Evolutionary conservation across 495 filamentous ascomycete species (phyloP).

Genomic region (Elaphomyces granulatus): DNA sequence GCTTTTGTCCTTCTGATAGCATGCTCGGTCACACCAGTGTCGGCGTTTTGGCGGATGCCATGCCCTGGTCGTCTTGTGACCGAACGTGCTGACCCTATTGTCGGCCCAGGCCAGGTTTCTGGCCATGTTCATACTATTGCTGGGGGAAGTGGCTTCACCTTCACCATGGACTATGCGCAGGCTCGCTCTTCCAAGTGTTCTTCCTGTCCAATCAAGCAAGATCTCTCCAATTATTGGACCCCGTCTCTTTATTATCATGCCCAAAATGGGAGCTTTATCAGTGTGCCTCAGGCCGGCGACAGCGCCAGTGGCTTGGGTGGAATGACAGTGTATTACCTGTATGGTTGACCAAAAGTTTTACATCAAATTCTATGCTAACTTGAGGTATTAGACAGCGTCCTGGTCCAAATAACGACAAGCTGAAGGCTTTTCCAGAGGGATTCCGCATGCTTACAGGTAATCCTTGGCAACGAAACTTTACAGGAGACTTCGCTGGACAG

Average conservation of each 20-base stretch:
- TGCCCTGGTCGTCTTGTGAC: slow-evolving; percentile 4
- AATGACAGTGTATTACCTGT: slow-evolving; percentile 61
- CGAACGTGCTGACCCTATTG: slow-evolving; percentile 47
- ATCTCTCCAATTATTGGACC: slow-evolving; percentile 69
- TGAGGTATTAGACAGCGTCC: slow-evolving; percentile 38
- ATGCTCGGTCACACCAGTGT: neutral
- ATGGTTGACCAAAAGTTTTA: slow-evolving; percentile 13
- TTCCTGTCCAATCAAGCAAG: slow-evolving; percentile 47
- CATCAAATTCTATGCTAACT: slow-evolving; percentile 17
- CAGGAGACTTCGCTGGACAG: slow-evolving; percentile 10
- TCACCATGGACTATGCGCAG: slow-evolving; percentile 43
- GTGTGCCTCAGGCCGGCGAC: slow-evolving; percentile 3
- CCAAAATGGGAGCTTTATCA: slow-evolving; percentile 46
- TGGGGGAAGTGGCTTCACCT: slow-evolving; percentile 59
- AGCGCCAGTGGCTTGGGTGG: slow-evolving; percentile 8
- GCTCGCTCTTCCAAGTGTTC: slow-evolving; percentile 49
- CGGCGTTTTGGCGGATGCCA: slow-evolving; percentile 4
- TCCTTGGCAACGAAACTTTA: slow-evolving; percentile 19
- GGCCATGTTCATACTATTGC: slow-evolving; percentile 61
- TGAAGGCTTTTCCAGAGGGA: slow-evolving; percentile 51
- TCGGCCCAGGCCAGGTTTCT: slow-evolving; percentile 41
- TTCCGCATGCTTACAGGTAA: slow-evolving; percentile 66
- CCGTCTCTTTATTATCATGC: slow-evolving; percentile 52
- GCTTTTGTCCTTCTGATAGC: neutral
- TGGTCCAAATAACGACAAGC: slow-evolving; percentile 40